Evolutionary conservation across 2,329 filamentous ascomycete genomes (phyloP), one percentile per base, ranked within the genome.

Genomic region (Exophiala spinifera): DNA sequence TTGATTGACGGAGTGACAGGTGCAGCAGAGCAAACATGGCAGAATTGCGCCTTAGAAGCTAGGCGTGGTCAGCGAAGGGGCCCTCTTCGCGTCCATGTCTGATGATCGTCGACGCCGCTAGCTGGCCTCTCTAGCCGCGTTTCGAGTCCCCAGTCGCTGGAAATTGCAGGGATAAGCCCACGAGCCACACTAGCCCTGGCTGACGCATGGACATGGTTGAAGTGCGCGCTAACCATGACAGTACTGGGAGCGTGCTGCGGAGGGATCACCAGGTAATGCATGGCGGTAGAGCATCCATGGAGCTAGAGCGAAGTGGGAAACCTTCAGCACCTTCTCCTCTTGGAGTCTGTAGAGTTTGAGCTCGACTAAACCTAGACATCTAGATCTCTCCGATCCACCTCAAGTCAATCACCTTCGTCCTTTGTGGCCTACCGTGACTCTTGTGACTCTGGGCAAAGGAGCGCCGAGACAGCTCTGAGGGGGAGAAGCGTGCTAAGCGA

Each of bases 81-180:
- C 10, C 10, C 28, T 14, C 11, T 34, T 15, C 20, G 17, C 40
- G 21, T 43, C 53, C 49, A 43, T 49, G 53, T 46, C 49, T 43
- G 45, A 51, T 56, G 56, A 59, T 59, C 56, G 56, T 49, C 56
- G 45, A 40, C 45, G 49, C 56, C 56, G 49, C 70, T 68, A 15
- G 69, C 36, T 51, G 46, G 19, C 25, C 23, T 33, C 37, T 46
- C 69, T 67, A 15, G 68, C 46, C 37, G 55, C 58, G 55, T 61
- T 62, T 63, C 57, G 61, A 45, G 51, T 46, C 39, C 17, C 39
- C 49, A 23, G 25, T 49, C 44, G 49, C 45, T 48, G 49, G 49
- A 56, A 49, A 59, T 59, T 59, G 56, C 56, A 59, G 56, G 56
- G 56, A 55, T 58, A 40, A 15, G 36, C 42, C 42, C 42, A 44